Evolutionary conservation across 2,329 filamentous ascomycete species (phyloP), one percentile per base, ranked within the genome.

Genomic region (Emergomyces pasteurianus): DNA sequence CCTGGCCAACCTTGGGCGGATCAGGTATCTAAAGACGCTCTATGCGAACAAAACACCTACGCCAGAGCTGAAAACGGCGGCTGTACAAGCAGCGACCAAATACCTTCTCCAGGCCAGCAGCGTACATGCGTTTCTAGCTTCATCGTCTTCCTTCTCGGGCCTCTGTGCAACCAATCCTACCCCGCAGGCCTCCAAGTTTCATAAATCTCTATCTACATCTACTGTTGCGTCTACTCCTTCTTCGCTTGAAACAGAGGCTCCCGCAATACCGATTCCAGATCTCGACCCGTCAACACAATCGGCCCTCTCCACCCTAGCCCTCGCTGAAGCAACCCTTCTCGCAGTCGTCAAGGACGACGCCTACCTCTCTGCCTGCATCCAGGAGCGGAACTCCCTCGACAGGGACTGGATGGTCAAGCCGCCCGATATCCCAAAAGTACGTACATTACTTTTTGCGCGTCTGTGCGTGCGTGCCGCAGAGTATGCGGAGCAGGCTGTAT

Each of bases 321-420:
- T 94, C 38, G 90, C 92, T 1, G 92, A 96, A 74, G 92, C 92
- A 0, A 96, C 92, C 0, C 81, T 97, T 1, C 82, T 96, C 1
- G 90, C 90, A 0, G 90, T 97, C 0, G 74, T 95, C 57, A 97
- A 97, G 68, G 92, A 97, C 70, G 94, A 99, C 69, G 91, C 92
- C 0, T 97, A 96, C 69, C 88, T 92, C 0, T 86, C 88, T 1
- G 83, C 86, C 7, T 87, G 95, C 2, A 85, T 90, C 0, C 89
- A 95, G 68, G 84, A 87, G 61, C 83, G 92, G 55, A 95, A 95
- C 70, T 84, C 86, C 59, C 85, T 87, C 66, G 90, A 92, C 72
- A 90, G 83, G 63, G 92, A 97, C 66, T 99, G 92, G 92, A 97
- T 97, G 91, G 95, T 94, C 73, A 90, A 88, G 68, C 83, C 90